These are phyloP conservation scores for Recurvomyces mirabilis DNA, from an alignment of 495 filamentous ascomycete species.

Conservation along the genomic window DNA sequence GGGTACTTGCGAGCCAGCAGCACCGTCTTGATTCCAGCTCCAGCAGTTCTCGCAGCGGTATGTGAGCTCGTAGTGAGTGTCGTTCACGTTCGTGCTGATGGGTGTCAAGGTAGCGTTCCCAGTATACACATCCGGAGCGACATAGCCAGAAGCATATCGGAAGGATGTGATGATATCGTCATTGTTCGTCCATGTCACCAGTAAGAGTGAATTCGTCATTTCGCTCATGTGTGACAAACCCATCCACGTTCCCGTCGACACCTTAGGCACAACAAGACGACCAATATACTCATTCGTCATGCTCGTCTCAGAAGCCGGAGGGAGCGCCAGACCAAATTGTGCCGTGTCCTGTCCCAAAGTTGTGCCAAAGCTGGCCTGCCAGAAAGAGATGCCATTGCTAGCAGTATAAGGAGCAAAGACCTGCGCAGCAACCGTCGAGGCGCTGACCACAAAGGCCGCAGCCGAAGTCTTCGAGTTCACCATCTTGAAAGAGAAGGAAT, in stretches of 20 bases:
- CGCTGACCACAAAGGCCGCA: not conserved
- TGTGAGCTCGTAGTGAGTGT: constrained; percentile 43
- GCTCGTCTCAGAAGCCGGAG: constrained; percentile 36
- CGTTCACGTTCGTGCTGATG: constrained; percentile 45
- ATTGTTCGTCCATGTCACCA: constrained; percentile 45
- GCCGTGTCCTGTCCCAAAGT: constrained; percentile 3
- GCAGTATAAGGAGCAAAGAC: constrained; percentile 6
- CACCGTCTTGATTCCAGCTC: constrained; percentile 43
- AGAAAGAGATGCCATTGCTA: constrained; percentile 11
- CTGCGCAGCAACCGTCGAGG: constrained; percentile 1
- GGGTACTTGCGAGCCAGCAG: constrained; percentile 31
- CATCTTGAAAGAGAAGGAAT: constrained; percentile 2
- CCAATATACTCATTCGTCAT: constrained; percentile 48
- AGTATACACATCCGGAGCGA: constrained; percentile 44
- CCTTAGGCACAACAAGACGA: constrained; percentile 26
- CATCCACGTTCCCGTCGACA: constrained; percentile 40
- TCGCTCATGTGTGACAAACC: constrained; percentile 45
- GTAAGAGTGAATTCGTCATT: constrained; percentile 48
- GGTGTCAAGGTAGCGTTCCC: constrained; percentile 47
- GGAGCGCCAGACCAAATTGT: constrained; percentile 48
- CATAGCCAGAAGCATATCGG: constrained; percentile 47
- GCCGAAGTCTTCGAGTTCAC: not conserved
- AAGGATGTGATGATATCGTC: constrained; percentile 43
- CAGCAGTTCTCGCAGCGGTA: constrained; percentile 55
- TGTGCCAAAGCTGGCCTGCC: constrained; percentile 4